These are phyloP conservation scores for Hypoxylon sp. DNA, from an alignment of 2,329 filamentous ascomycete species.

Conservation along the genomic window DNA sequence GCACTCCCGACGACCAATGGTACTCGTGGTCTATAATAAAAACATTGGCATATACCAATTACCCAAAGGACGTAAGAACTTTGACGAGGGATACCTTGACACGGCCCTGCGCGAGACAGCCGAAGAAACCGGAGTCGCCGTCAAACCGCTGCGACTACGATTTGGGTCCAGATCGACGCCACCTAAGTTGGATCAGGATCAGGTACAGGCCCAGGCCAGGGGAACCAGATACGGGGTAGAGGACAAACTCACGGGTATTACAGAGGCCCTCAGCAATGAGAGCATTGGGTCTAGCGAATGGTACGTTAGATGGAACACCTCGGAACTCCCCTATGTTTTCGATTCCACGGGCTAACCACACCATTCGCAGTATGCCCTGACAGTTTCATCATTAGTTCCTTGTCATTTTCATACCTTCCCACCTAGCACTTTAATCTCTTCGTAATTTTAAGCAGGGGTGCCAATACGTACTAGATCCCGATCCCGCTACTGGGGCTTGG, in stretches of 20 bases:
- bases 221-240: slow-evolving; percentile 43
- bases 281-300: slow-evolving; percentile 53
- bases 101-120: slow-evolving; percentile 64
- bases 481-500: slow-evolving; percentile 52
- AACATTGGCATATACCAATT: slow-evolving; percentile 62
- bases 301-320: slow-evolving; percentile 39
- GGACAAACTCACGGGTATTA: slow-evolving; percentile 49
- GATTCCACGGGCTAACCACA: slow-evolving; percentile 25
- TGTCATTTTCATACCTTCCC: background rate
- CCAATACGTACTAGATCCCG: slow-evolving; percentile 48
- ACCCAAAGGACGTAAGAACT: slow-evolving; percentile 65
- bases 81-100: slow-evolving; percentile 60
- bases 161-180: slow-evolving; percentile 62
- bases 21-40: slow-evolving; percentile 62
- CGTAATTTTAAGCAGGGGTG: slow-evolving; percentile 11
- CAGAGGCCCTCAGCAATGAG: slow-evolving; percentile 50
- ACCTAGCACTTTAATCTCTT: background rate
- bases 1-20: slow-evolving; percentile 49
- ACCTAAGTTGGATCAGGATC: slow-evolving; percentile 43
- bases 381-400: slow-evolving; percentile 6
- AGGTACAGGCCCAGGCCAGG: slow-evolving; percentile 31
- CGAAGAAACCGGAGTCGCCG: slow-evolving; percentile 64
- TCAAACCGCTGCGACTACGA: slow-evolving; percentile 57
- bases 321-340: background rate
- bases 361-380: slow-evolving; percentile 44